Evolutionary conservation across 2,329 filamentous ascomycete species (phyloP).

Genomic region (Diatrype stigma): DNA sequence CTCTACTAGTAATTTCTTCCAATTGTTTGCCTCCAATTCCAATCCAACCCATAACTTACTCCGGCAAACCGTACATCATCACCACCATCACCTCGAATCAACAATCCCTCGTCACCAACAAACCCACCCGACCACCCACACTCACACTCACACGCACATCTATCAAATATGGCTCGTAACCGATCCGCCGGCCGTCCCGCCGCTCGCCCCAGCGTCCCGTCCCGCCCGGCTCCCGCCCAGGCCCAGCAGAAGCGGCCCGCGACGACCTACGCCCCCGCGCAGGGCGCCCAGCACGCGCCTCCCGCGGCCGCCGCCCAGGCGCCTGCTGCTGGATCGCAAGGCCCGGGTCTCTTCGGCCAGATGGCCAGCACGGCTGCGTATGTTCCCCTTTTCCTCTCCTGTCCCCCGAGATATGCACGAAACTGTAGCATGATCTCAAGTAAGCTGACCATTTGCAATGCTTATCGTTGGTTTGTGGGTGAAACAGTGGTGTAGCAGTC

Average conservation of each 20-base stretch:
- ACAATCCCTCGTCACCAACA: neutral
- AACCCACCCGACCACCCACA: neutral
- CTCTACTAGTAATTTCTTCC: neutral
- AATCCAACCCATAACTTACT: too few relatives aligned
- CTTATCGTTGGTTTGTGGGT: slow-evolving; percentile 17
- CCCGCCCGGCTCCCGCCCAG: slow-evolving; percentile 44
- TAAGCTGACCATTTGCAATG: too few relatives aligned
- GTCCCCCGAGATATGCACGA: too few relatives aligned
- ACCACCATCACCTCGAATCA: neutral
- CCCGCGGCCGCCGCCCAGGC: slow-evolving; percentile 28
- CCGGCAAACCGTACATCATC: too few relatives aligned
- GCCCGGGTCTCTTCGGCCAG: slow-evolving; percentile 87
- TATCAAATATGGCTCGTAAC: slow-evolving; percentile 69
- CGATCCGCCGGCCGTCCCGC: slow-evolving; percentile 57
- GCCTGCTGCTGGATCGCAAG: slow-evolving; percentile 53
- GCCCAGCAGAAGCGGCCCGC: slow-evolving; percentile 66
- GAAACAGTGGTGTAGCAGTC: slow-evolving; percentile 82
- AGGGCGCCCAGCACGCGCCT: slow-evolving; percentile 45
- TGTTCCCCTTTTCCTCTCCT: slow-evolving; percentile 40
- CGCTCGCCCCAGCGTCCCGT: slow-evolving; percentile 62
- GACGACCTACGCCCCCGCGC: slow-evolving; percentile 56
- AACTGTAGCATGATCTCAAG: too few relatives aligned
- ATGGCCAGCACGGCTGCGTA: slow-evolving; percentile 98
- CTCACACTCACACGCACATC: slow-evolving; percentile 1
- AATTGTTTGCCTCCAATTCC: neutral